Percentiles rank a stretch among this genome's conserved stretches.
Evolutionary conservation across 352 stramenopile species (phyloP).

Genomic region (Lagenidium giganteum): DNA sequence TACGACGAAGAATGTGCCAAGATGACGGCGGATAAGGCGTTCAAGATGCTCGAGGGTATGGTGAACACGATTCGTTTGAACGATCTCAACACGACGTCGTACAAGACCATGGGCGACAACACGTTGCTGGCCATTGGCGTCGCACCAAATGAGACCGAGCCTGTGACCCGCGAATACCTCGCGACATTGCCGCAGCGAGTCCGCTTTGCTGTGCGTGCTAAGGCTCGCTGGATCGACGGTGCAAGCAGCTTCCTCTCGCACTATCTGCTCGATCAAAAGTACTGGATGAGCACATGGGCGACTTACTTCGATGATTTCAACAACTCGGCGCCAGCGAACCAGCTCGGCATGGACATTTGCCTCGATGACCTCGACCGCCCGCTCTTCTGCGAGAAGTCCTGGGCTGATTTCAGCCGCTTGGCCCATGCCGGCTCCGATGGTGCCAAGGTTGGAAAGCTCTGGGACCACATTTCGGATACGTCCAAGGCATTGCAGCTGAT

Average conservation of each 20-base stretch:
- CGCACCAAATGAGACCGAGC: no score
- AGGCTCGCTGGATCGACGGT: conserved; percentile 41
- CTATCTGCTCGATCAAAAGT: conserved; percentile 49
- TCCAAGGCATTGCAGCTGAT: conserved; percentile 21
- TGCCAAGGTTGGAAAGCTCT: conserved; percentile 22
- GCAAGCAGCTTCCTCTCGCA: conserved; percentile 44
- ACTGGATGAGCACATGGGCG: conserved; percentile 50
- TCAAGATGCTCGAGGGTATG: conserved; percentile 39
- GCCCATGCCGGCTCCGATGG: conserved; percentile 5
- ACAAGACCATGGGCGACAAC: conserved; percentile 41
- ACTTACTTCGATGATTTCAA: conserved; percentile 39
- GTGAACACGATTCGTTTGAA: conserved; percentile 29
- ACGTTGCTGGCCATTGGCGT: conserved; percentile 22
- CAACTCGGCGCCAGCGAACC: conserved; percentile 2
- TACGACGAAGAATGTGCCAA: conserved; percentile 28
- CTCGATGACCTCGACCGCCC: conserved; percentile 46
- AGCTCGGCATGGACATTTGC: conserved; percentile 42
- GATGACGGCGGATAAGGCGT: conserved; percentile 21
- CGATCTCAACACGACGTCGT: conserved; percentile 38
- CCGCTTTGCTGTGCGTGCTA: conserved; percentile 38
- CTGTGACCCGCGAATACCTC: conserved; percentile 32
- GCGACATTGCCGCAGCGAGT: conserved; percentile 39
- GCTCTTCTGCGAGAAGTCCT: conserved; percentile 53
- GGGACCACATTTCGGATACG: conserved; percentile 31
- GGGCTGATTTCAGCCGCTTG: conserved; percentile 27